phyloP scores from a whole-genome alignment of 306 rosid genomes.

The Rosa persica region DNA sequence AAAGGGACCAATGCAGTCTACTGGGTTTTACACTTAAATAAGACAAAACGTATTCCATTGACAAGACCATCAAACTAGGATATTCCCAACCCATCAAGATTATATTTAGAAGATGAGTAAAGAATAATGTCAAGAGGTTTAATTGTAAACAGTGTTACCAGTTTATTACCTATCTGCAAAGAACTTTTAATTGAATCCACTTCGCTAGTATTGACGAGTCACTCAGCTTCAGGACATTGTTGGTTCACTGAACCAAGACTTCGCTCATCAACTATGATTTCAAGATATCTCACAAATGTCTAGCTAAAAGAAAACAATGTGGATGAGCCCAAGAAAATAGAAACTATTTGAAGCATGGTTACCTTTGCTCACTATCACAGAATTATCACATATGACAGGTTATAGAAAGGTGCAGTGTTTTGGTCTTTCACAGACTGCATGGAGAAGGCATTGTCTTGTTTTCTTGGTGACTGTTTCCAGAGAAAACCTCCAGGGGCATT shows the following conservation, averaged over 20 bases:
- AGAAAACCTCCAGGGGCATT: neutral
- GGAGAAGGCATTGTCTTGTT: neutral
- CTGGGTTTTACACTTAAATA: conserved; percentile 5
- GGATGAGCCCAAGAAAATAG: conserved; percentile 2
- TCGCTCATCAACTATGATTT: conserved; percentile 13
- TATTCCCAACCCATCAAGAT: neutral
- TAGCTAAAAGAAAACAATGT: neutral
- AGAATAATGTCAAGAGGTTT: neutral
- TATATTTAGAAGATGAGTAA: neutral
- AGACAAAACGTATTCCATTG: neutral
- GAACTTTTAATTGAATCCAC: conserved; percentile 28
- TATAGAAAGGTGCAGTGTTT: neutral
- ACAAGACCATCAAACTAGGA: neutral
- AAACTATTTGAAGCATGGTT: neutral
- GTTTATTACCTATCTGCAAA: conserved; percentile 23
- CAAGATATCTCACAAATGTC: neutral
- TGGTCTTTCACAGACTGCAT: neutral
- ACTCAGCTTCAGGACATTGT: conserved; percentile 21
- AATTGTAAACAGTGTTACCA: conserved; percentile 4
- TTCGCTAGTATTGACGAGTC: conserved; percentile 20
- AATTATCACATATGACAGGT: neutral
- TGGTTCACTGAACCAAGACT: conserved; percentile 14
- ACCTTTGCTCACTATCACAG: neutral
- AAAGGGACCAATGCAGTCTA: neutral
- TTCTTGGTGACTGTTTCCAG: neutral